These are phyloP conservation scores for Lophium mytilinum DNA, from an alignment of 495 filamentous ascomycete species.

Conservation along the genomic window DNA sequence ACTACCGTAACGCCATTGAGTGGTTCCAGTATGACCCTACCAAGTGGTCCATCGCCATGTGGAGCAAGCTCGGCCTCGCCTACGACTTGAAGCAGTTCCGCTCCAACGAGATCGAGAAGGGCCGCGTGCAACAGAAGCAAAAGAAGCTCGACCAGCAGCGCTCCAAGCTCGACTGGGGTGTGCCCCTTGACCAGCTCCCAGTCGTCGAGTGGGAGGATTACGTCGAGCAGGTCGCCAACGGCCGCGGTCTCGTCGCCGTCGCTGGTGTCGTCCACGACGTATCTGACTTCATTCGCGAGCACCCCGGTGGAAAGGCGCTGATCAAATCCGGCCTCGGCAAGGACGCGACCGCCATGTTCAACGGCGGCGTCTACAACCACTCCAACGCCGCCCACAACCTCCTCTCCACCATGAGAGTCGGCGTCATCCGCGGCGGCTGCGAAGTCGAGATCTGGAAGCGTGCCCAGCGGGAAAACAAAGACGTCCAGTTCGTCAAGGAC, in stretches of 20 bases:
- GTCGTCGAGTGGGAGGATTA: conserved; percentile 97
- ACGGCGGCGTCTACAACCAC: conserved; percentile 97
- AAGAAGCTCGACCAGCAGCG: conserved; percentile 99
- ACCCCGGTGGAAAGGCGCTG: conserved; percentile 93
- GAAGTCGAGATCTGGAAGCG: conserved; percentile 99
- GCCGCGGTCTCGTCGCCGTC: conserved; percentile 77
- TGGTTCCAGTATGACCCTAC: conserved; percentile 99
- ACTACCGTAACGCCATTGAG: conserved; percentile 97
- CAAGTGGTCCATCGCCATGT: conserved; percentile 93
- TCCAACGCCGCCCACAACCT: conserved; percentile 97
- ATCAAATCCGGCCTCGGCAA: conserved; percentile 91
- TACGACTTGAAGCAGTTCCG: conserved; percentile 97
- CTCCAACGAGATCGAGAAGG: conserved; percentile 98
- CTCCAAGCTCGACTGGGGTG: conserved; percentile 85
- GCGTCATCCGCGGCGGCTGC: conserved; percentile 90
- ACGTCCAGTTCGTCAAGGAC: conserved; percentile 71
- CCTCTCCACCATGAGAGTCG: conserved; percentile 90
- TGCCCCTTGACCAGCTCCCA: conserved; percentile 85
- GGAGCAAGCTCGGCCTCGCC: conserved; percentile 90
- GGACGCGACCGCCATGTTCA: conserved; percentile 98
- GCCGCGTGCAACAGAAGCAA: conserved; percentile 90
- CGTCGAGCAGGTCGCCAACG: conserved; percentile 77
- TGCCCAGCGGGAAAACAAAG: conserved; percentile 82
- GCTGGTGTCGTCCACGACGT: conserved; percentile 97
- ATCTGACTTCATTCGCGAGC: conserved; percentile 88